Evolutionary conservation across 148 eudicot genomes (phyloP), one percentile per base, ranked within the genome.

Genomic region (Rhododendron ovatum): DNA sequence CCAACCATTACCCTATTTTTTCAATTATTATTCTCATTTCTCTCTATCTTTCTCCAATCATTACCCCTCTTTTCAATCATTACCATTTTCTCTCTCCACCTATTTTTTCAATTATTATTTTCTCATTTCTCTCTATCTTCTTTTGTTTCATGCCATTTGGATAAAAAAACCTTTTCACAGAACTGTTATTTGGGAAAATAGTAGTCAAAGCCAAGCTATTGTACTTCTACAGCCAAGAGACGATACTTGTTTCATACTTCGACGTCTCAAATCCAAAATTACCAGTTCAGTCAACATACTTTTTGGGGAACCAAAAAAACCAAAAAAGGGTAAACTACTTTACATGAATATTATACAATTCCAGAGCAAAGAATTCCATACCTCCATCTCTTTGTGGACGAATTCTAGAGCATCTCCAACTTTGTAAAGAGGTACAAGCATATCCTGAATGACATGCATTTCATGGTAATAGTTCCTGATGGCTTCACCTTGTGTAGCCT

Each of bases 401-500:
- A 90, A 96, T 81, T 94, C 98, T 69, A 96, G 93, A 78, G 98
- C 98, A 92, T 94, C 98, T 20, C 98, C 96, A 81, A 96, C 98
- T 93, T 96, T 96, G 93, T 94, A 92, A 81, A 96, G 93, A 53
- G 98, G 98, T 39, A 96, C 96, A 88, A 96, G 98, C 98, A 96
- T 93, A 87, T 96, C 98, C 89, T 96, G 98, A 88, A 94, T 94
- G 73, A 96, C 98, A 84, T 91, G 98, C 93, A 93, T 93, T 85
- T 96, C 98, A 88, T 94, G 98, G 88, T 96, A 96, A 85, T 96
- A 96, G 91, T 96, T 96, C 82, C 98, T 90, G 77, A 94, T 94
- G 79, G 98, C 96, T 86, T 96, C 98, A 81, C 98, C 98, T 87
- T 96, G 98, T 2, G 98, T 96, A 82, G 98, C 98, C 92, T 96